Conservation (phyloP, 164 flowering plant genomes). For the Vitis cinerea region DNA sequence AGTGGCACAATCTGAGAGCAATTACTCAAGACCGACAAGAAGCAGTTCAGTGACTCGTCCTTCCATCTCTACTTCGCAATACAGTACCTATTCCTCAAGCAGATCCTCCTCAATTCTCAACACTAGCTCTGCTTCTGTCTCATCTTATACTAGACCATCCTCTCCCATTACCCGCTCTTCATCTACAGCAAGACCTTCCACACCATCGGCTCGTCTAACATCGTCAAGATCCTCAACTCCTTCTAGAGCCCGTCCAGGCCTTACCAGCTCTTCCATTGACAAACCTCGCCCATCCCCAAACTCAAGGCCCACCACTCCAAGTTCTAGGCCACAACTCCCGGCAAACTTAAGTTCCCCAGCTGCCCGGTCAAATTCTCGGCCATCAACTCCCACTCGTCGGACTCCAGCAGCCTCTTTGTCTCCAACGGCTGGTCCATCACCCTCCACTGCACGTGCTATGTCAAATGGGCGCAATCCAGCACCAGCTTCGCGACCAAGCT, state of each 20-base stretch:
- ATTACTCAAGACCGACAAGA: constrained; percentile 59
- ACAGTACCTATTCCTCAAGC: constrained; percentile 49
- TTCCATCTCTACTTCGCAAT: constrained; percentile 53
- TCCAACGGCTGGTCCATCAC: constrained; percentile 36
- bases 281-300: constrained; percentile 50
- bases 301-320: constrained; percentile 87
- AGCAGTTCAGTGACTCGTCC: constrained; percentile 90
- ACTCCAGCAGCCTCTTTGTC: constrained; percentile 44
- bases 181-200: constrained; percentile 61
- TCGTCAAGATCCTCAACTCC: constrained; percentile 74
- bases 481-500: constrained; percentile 70
- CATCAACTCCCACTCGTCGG: constrained; percentile 89
- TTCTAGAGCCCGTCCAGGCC: constrained; percentile 55
- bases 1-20: constrained; percentile 64
- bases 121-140: constrained; percentile 87
- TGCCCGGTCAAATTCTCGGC: constrained; percentile 59
- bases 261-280: constrained; percentile 43
- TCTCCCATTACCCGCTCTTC: constrained; percentile 69
- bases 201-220: constrained; percentile 61
- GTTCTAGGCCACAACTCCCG: constrained; percentile 59
- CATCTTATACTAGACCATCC: constrained; percentile 81
- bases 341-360: constrained; percentile 48
- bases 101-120: constrained; percentile 66
- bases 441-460: constrained; percentile 52
- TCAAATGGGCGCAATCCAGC: constrained; percentile 55